Evolutionary conservation across 306 rosid genomes (phyloP).

Genomic region (Ammopiptanthus mongolicus): DNA sequence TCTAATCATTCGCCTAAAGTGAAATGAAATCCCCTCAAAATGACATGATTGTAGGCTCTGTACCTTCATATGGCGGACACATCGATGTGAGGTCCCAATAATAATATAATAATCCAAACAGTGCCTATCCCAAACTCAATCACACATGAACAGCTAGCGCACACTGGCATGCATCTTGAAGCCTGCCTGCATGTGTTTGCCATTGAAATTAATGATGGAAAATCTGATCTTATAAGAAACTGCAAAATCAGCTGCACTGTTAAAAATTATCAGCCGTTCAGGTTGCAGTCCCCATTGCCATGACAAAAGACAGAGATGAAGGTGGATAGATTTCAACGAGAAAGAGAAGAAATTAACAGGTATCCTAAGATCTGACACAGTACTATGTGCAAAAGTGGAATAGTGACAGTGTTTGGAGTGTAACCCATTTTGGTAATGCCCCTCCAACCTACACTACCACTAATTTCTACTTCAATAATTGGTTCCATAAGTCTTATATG

Average conservation of each 20-base stretch:
- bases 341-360: not conserved
- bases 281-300: constrained; percentile 17
- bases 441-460: not conserved
- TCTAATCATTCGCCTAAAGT: constrained; percentile 5
- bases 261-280: not conserved
- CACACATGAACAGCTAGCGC: not conserved
- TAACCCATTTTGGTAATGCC: constrained; percentile 28
- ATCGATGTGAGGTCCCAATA: constrained; percentile 6
- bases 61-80: constrained; percentile 7
- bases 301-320: not conserved
- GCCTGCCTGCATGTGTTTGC: constrained; percentile 13
- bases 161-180: constrained; percentile 1
- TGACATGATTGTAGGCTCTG: not conserved
- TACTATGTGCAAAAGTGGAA: constrained; percentile 3
- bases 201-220: constrained; percentile 8
- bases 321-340: constrained; percentile 2
- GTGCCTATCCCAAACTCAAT: not conserved
- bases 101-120: not conserved
- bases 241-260: not conserved
- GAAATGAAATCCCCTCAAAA: not conserved
- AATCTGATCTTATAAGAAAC: not conserved
- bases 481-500: too few relatives aligned
- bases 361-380: not conserved
- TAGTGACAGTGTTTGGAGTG: constrained; percentile 14
- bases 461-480: too few relatives aligned